phyloP scores from a whole-genome alignment of 768 basidiomycete species.

The Mycena indigotica region DNA sequence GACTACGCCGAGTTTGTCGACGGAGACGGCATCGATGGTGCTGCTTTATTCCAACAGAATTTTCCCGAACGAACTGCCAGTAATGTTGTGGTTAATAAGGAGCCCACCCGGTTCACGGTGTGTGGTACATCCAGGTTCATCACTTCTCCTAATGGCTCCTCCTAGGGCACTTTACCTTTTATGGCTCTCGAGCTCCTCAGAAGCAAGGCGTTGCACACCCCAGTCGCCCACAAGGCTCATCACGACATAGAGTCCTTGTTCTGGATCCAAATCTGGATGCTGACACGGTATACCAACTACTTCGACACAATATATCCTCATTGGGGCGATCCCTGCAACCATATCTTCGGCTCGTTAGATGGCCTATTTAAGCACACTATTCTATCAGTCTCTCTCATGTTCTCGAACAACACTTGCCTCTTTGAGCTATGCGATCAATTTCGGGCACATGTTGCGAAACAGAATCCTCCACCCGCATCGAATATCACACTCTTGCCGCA shows the following conservation, averaged over 20 bases:
- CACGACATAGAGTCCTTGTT: constrained; percentile 13
- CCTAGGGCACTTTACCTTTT: constrained; percentile 15
- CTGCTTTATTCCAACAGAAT: background rate
- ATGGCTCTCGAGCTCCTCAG: constrained; percentile 10
- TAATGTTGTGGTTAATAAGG: constrained; percentile 1
- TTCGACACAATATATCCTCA: no score
- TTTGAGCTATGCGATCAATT: no score
- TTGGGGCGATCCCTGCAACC: no score
- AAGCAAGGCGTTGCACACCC: background rate
- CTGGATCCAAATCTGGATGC: constrained; percentile 12
- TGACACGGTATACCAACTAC: background rate
- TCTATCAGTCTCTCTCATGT: no score
- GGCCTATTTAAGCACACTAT: no score
- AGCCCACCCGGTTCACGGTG: constrained; percentile 7
- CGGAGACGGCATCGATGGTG: background rate
- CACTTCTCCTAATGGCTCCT: background rate
- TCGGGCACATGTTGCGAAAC: no score
- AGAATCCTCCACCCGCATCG: no score
- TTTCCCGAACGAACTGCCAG: background rate
- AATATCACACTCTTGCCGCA: no score
- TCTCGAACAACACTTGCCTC: no score
- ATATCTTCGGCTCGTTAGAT: no score
- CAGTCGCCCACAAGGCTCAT: background rate
- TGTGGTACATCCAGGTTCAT: background rate
- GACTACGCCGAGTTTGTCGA: constrained; percentile 14